Conservation (phyloP, 148 eudicot genomes). For the Camellia granthamiana region DNA sequence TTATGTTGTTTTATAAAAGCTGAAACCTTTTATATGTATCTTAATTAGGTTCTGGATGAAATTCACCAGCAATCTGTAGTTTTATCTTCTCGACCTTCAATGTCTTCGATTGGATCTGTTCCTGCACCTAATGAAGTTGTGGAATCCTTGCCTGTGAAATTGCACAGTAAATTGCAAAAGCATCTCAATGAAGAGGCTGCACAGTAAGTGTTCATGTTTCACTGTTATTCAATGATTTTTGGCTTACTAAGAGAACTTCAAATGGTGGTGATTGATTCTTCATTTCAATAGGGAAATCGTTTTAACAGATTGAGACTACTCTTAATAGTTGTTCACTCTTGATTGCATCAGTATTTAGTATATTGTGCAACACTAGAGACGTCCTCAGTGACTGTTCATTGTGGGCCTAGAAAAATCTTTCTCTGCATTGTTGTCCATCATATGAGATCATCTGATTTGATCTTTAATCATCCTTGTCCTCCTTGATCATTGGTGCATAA, state of each 20-base stretch:
- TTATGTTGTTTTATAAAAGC: constrained; percentile 7
- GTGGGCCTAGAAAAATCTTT: too few relatives aligned
- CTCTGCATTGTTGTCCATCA: too few relatives aligned
- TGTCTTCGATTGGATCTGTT: constrained; percentile 84
- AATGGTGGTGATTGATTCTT: constrained; percentile 5
- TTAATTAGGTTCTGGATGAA: constrained; percentile 95
- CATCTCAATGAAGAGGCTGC: constrained; percentile 58
- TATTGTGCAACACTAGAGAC: too few relatives aligned
- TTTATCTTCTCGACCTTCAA: constrained; percentile 73
- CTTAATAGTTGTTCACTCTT: too few relatives aligned
- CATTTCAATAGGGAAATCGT: not conserved
- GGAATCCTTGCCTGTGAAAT: constrained; percentile 72
- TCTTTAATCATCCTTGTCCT: too few relatives aligned
- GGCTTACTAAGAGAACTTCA: not conserved
- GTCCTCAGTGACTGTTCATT: too few relatives aligned
- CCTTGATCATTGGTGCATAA: too few relatives aligned
- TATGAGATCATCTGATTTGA: too few relatives aligned
- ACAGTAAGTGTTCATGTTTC: constrained; percentile 57
- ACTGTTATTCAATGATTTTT: not conserved
- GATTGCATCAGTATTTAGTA: too few relatives aligned
- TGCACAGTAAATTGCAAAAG: constrained; percentile 45
- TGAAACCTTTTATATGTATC: constrained; percentile 38
- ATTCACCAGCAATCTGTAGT: constrained; percentile 98
- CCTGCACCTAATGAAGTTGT: constrained; percentile 93
- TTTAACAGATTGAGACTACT: not conserved